These are phyloP conservation scores for Backusella psychrophila DNA, from an alignment of 192 early-diverging fungal species.

Conservation along the genomic window DNA sequence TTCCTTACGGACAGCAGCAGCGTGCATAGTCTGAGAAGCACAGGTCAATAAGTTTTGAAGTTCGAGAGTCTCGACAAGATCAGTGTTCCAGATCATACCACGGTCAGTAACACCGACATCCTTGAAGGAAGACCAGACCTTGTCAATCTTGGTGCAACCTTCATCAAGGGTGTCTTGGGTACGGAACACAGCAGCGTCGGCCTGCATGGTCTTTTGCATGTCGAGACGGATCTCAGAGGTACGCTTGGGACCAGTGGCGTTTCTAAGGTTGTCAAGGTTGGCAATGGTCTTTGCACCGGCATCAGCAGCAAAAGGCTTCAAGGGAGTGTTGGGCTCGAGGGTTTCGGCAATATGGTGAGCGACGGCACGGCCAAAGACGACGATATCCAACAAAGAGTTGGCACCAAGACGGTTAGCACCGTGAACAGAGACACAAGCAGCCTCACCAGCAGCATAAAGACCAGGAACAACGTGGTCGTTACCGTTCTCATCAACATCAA, in stretches of 20 bases:
- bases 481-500: slow-evolving; percentile 77
- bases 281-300: slow-evolving; percentile 89
- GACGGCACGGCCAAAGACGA: slow-evolving; percentile 96
- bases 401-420: slow-evolving; percentile 98
- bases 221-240: slow-evolving; percentile 87
- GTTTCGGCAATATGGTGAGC: slow-evolving; percentile 93
- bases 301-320: slow-evolving; percentile 75
- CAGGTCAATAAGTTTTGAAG: slow-evolving; percentile 96
- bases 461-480: slow-evolving; percentile 93
- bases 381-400: slow-evolving; percentile 97
- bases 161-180: slow-evolving; percentile 86
- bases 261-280: slow-evolving; percentile 93
- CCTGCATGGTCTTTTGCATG: slow-evolving; percentile 99
- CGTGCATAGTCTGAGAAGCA: slow-evolving; percentile 89
- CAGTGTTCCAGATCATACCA: slow-evolving; percentile 98
- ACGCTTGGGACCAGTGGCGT: slow-evolving; percentile 71
- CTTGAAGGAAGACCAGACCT: slow-evolving; percentile 75
- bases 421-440: slow-evolving; percentile 97
- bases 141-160: slow-evolving; percentile 80
- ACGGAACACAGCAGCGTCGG: slow-evolving; percentile 96
- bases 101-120: slow-evolving; percentile 90
- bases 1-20: slow-evolving; percentile 92
- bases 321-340: slow-evolving; percentile 85
- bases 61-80: slow-evolving; percentile 95
- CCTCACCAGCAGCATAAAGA: slow-evolving; percentile 97